Evolutionary conservation across 2,329 filamentous ascomycete genomes (phyloP), one percentile per base, ranked within the genome.

Genomic region (Exophiala lecanii-corni): DNA sequence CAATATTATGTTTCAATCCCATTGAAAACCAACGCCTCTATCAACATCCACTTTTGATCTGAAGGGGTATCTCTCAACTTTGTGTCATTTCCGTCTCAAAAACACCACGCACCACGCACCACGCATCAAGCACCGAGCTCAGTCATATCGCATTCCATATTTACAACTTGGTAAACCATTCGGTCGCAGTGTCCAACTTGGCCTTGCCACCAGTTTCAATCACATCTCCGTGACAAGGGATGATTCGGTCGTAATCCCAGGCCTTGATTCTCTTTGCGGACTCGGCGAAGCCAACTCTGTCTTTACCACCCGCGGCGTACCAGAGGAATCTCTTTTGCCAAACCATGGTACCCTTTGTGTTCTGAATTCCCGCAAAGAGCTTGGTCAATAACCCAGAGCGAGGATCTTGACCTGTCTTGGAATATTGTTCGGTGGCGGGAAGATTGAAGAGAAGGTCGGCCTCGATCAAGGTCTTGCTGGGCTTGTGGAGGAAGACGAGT

Each of bases 401-500:
- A 2, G 54, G 21, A 15, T 40, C 67, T 2, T 77, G 72, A 6
- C 70, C 73, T 0, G 78, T 68, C 55, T 70, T 76, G 1, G 67
- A 77, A 66, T 87, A 96, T 68, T 97, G 92, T 69, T 98, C 92
- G 0, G 70, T 79, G 1, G 88, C 79, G 0, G 92, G 92, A 23
- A 95, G 68, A 63, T 96, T 97, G 74, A 97, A 97, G 53, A 97
- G 62, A 31, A 97, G 66, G 64, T 98, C 92, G 4, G 89, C 92
- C 67, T 95, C 71, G 59, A 98, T 89, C 33, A 98, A 68, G 0
- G 88, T 84, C 43, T 73, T 71, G 9, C 86, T 82, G 0, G 86
- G 88, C 61, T 81, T 83, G 72, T 94, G 89, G 59, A 82, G 70
- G 66, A 97, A 88, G 18, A 92, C 88, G 20, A 97, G 70, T 66